Evolutionary conservation across 176 grass and related monocot species (phyloP).

Genomic region (Avena insularis): DNA sequence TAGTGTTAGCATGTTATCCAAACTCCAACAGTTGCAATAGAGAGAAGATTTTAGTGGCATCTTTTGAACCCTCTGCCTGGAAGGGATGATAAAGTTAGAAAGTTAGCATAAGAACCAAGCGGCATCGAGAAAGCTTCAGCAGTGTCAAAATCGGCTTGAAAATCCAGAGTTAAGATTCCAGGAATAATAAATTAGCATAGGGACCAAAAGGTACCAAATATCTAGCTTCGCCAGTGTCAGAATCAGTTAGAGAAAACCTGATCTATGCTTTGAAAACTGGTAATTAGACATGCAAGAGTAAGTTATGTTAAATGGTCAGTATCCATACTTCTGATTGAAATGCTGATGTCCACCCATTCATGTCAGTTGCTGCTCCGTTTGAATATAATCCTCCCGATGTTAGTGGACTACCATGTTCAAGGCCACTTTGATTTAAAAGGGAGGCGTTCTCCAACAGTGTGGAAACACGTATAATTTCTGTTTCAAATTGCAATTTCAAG

Average conservation of each 20-base stretch:
- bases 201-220: constrained; percentile 24
- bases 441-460: constrained; percentile 89
- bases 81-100: constrained; percentile 48
- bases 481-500: constrained; percentile 97
- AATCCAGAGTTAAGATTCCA: constrained; percentile 51
- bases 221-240: constrained; percentile 46
- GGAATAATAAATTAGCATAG: constrained; percentile 56
- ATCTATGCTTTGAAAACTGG: constrained; percentile 56
- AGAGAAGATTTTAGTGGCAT: constrained; percentile 43
- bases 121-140: constrained; percentile 32
- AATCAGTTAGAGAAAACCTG: constrained; percentile 71
- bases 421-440: constrained; percentile 86
- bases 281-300: constrained; percentile 79
- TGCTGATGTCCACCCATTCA: constrained; percentile 85
- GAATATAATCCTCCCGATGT: constrained; percentile 90
- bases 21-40: constrained; percentile 44
- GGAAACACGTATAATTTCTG: constrained; percentile 99
- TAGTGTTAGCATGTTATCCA: constrained; percentile 53
- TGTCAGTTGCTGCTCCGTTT: constrained; percentile 75
- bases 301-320: constrained; percentile 98
- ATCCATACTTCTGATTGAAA: constrained; percentile 99
- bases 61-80: constrained; percentile 47
- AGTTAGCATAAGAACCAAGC: constrained; percentile 51
- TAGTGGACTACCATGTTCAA: constrained; percentile 99
- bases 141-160: constrained; percentile 65